Base-by-base conservation (phyloP, 768 basidiomycete genomes). In the Calocybe gangraenosa region DNA sequence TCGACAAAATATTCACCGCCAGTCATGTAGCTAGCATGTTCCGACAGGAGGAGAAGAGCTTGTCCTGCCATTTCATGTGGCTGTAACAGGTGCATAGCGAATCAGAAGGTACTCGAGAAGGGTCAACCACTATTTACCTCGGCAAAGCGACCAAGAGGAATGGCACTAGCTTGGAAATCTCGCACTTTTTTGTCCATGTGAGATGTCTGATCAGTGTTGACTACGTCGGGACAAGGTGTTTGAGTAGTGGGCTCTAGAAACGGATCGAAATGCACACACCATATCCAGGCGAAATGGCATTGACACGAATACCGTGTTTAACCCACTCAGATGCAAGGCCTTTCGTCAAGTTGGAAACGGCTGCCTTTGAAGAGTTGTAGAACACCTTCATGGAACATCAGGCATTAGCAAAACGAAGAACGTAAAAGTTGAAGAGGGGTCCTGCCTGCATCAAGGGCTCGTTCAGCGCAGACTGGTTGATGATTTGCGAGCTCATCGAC, bases 361-460 rank as follows among this genome's bases (percentile, higher is more conserved):
- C 83, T 0, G 76, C 82, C 62, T 84, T 85, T 36, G 82, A 84
- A 0, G 82, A 81, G 55, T 84, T 84, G 57, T 84, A 84, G 54
- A 70, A 71, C 7, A 68, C 65, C 67, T 69, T 28, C n/a, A 47
- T 65, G 66, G 1, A 64, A 60, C 63, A 66, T 42, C 36, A n/a
- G n/a, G n/a, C n/a, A 31, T 28, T 2, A 23, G 6, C 9, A 1
- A 17, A 32, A 28, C 7, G 19, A 38, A 35, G 4, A 17, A 36
- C 21, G 14, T 20, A 33, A 39, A 31, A 8, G 23, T 23, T 13
- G 17, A 33, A 37, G 32, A 9, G 23, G 7, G 15, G 21, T 42
- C 54, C 20, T 0, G 73, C 80, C 63, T 82, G 82, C 9, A 71
- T 75, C 36, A 82, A 59, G 3, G 80, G 65, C 50, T 68, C 55